Evolutionary conservation across 1,284 basidiomycete genomes (phyloP).

Genomic region (Kalmanozyma brasiliensis): DNA sequence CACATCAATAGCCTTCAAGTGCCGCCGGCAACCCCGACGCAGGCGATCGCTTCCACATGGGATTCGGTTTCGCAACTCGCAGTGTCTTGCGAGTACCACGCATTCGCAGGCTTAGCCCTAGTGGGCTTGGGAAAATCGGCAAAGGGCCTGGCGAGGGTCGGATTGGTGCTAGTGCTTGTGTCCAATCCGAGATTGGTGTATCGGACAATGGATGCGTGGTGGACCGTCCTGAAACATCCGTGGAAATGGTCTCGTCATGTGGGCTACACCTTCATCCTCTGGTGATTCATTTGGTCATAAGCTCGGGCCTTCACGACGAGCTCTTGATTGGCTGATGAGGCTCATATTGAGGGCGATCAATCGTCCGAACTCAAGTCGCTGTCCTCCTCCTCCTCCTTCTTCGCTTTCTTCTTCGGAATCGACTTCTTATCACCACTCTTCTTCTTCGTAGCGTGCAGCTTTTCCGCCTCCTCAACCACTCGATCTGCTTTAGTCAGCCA

Average conservation of each 20-base stretch:
- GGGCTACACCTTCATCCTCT: constrained; percentile 8
- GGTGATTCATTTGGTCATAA: background rate
- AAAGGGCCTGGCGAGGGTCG: constrained; percentile 6
- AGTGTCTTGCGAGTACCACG: too few relatives aligned
- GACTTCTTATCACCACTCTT: constrained; percentile 3
- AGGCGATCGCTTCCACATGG: constrained; percentile 2
- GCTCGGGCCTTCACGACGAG: too few relatives aligned
- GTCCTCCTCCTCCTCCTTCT: constrained; percentile 12
- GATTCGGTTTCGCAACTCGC: constrained; percentile 12
- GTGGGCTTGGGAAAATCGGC: too few relatives aligned
- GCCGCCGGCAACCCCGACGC: too few relatives aligned
- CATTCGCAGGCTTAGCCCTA: too few relatives aligned
- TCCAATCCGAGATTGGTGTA: constrained; percentile 15
- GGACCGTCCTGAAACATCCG: constrained; percentile 7
- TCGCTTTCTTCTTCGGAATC: background rate
- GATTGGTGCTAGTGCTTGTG: constrained; percentile 3
- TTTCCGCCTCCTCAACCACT: constrained; percentile 17
- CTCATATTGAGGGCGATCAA: too few relatives aligned
- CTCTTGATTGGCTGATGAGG: too few relatives aligned
- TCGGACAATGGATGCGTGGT: constrained; percentile 1
- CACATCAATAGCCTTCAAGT: too few relatives aligned
- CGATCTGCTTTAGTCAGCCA: constrained; percentile 22
- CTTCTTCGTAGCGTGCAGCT: constrained; percentile 12
- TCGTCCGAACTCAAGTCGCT: constrained; percentile 23
- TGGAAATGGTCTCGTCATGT: constrained; percentile 17